Evolutionary conservation across 1,284 basidiomycete species (phyloP).

Genomic region (Papiliotrema nemorosa): DNA sequence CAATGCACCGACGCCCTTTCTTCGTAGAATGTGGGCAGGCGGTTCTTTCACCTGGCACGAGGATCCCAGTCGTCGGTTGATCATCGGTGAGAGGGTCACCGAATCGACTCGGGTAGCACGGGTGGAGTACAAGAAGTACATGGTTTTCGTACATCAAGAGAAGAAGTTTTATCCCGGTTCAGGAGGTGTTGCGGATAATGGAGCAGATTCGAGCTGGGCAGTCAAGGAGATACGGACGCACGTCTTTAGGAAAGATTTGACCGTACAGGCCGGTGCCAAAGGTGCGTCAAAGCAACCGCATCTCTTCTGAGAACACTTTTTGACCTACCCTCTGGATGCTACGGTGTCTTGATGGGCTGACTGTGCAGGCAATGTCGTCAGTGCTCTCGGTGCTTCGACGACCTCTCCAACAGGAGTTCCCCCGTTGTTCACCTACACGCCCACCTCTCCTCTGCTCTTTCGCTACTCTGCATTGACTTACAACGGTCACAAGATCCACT

Average conservation of each 20-base stretch:
- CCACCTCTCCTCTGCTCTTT: slow-evolving; percentile 69
- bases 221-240: slow-evolving; percentile 68
- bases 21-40: slow-evolving; percentile 77
- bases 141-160: slow-evolving; percentile 72
- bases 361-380: too few relatives aligned
- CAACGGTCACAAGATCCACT: slow-evolving; percentile 48
- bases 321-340: too few relatives aligned
- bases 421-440: slow-evolving; percentile 65
- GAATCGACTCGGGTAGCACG: slow-evolving; percentile 57
- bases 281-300: neutral
- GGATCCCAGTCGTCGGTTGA: slow-evolving; percentile 49
- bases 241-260: slow-evolving; percentile 61
- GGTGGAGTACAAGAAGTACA: slow-evolving; percentile 65
- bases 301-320: too few relatives aligned
- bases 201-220: slow-evolving; percentile 55
- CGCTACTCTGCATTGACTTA: slow-evolving; percentile 77
- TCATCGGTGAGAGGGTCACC: slow-evolving; percentile 57
- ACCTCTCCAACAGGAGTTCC: too few relatives aligned
- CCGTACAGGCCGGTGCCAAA: slow-evolving; percentile 28
- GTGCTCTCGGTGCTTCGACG: too few relatives aligned
- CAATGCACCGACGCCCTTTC: slow-evolving; percentile 65
- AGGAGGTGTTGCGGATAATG: slow-evolving; percentile 32
- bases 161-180: slow-evolving; percentile 25
- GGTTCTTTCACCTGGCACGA: slow-evolving; percentile 66
- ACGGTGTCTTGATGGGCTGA: too few relatives aligned